These are phyloP conservation scores for Lizanozyma gosingica DNA, from an alignment of 1,139 yeast species.

Conservation along the genomic window DNA sequence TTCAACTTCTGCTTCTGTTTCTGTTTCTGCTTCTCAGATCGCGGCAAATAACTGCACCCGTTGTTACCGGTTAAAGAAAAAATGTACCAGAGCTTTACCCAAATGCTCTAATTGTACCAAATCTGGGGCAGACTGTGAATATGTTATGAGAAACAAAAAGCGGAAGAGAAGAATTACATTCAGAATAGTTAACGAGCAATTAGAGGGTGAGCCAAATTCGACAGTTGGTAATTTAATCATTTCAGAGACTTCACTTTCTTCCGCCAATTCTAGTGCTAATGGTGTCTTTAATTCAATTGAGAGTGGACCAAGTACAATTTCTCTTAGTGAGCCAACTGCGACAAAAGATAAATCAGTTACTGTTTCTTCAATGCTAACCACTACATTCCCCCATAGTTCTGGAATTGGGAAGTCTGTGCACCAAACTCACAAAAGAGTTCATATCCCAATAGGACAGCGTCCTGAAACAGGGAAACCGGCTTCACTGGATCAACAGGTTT, in stretches of 20 bases:
- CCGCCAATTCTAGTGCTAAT: not conserved
- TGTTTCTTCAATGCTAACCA: not conserved
- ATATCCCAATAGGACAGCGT: not conserved
- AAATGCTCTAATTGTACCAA: slow-evolving; percentile 35
- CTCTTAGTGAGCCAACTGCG: not conserved
- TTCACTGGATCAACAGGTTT: no score
- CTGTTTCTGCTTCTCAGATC: not conserved
- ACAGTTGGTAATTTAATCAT: not conserved
- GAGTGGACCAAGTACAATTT: not conserved
- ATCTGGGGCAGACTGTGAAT: slow-evolving; percentile 29
- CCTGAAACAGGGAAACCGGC: slow-evolving; percentile 1
- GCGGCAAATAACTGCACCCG: slow-evolving; percentile 18
- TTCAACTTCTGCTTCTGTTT: no score
- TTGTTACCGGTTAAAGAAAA: slow-evolving; percentile 38
- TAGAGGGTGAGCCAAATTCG: not conserved
- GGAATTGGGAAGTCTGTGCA: slow-evolving; percentile 3
- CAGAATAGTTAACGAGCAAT: not conserved
- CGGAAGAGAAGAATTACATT: slow-evolving; percentile 9
- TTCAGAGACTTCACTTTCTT: not conserved
- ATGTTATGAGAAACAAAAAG: slow-evolving; percentile 32
- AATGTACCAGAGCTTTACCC: slow-evolving; percentile 38
- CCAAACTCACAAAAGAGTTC: not conserved
- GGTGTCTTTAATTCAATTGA: not conserved
- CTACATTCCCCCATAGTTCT: slow-evolving; percentile 12
- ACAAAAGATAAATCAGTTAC: not conserved